These are phyloP conservation scores for Colletotrichum lupini DNA, from an alignment of 2,329 filamentous ascomycete species.

Conservation along the genomic window DNA sequence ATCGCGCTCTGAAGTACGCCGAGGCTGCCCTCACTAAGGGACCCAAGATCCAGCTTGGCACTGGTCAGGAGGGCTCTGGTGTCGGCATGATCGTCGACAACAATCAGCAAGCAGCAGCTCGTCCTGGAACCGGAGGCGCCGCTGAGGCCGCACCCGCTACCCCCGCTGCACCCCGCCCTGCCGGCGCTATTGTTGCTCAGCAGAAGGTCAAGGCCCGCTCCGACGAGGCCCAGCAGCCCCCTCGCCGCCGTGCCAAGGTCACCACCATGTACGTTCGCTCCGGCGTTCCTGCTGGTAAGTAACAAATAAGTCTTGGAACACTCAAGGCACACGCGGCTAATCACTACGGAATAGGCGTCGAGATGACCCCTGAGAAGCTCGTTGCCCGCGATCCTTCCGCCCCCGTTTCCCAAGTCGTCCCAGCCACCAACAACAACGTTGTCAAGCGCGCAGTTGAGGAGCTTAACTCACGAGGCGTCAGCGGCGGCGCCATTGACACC, in stretches of 20 bases:
- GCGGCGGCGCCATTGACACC: conserved; percentile 49
- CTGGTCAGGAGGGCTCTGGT: conserved; percentile 50
- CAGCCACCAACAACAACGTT: conserved; percentile 4
- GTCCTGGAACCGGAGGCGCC: conserved; percentile 33
- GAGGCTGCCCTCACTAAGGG: conserved; percentile 51
- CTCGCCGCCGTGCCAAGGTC: conserved; percentile 54
- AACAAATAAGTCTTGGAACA: neutral
- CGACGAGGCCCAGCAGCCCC: conserved; percentile 36
- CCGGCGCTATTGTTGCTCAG: conserved; percentile 24
- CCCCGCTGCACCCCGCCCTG: conserved; percentile 2
- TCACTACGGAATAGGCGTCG: conserved; percentile 16
- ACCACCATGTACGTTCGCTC: conserved; percentile 60
- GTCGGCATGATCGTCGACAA: conserved; percentile 54
- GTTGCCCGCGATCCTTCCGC: conserved; percentile 23
- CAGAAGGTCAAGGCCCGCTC: conserved; percentile 32
- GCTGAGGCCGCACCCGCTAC: neutral
- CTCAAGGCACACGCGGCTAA: neutral
- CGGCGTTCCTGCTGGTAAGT: conserved; percentile 55
- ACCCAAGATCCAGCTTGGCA: conserved; percentile 53
- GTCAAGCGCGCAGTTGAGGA: conserved; percentile 32
- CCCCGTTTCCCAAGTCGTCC: conserved; percentile 27
- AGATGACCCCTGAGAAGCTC: conserved; percentile 29
- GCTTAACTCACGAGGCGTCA: conserved; percentile 29
- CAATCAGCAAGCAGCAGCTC: conserved; percentile 42
- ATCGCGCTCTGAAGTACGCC: conserved; percentile 52